A percentile compares a stretch with the other conserved stretches of the same genome.
Conservation (phyloP, 148 eudicot species). For the Fagopyrum homotropicum region DNA sequence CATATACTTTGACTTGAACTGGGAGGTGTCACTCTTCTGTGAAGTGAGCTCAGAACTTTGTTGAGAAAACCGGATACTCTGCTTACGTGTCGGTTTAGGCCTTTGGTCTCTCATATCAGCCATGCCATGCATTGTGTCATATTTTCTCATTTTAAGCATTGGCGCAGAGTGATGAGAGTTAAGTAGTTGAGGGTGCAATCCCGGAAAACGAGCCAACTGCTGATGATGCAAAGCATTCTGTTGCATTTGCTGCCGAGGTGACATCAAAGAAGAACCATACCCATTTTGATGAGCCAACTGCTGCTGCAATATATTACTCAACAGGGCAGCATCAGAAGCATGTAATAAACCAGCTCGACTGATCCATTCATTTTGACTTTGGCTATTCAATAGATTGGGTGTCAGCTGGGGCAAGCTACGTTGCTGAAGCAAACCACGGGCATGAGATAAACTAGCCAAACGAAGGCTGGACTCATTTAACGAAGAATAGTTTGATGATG, state of each 20-base stretch:
- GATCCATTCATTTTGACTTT: constrained; percentile 45
- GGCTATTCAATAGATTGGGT: constrained; percentile 34
- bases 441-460: constrained; percentile 39
- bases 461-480: constrained; percentile 33
- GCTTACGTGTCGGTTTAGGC: constrained; percentile 34
- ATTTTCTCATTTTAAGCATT: constrained; percentile 36
- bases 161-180: constrained; percentile 37
- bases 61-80: constrained; percentile 35
- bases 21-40: constrained; percentile 29
- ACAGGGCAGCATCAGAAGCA: constrained; percentile 33
- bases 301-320: constrained; percentile 45
- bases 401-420: constrained; percentile 37
- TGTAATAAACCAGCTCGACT: constrained; percentile 33
- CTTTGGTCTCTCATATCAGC: constrained; percentile 46
- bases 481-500: constrained; percentile 29
- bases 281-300: constrained; percentile 51
- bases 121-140: constrained; percentile 42
- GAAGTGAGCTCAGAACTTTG: constrained; percentile 46
- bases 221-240: constrained; percentile 37
- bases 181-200: constrained; percentile 35
- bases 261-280: constrained; percentile 34
- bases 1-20: constrained; percentile 65
- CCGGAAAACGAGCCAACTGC: constrained; percentile 31
- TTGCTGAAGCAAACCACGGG: constrained; percentile 25
- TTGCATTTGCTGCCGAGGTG: constrained; percentile 43